Percentiles rank a stretch among this genome's conserved stretches.
Evolutionary conservation across 139 green algal species (phyloP).

Genomic region (Microglena sp.): DNA sequence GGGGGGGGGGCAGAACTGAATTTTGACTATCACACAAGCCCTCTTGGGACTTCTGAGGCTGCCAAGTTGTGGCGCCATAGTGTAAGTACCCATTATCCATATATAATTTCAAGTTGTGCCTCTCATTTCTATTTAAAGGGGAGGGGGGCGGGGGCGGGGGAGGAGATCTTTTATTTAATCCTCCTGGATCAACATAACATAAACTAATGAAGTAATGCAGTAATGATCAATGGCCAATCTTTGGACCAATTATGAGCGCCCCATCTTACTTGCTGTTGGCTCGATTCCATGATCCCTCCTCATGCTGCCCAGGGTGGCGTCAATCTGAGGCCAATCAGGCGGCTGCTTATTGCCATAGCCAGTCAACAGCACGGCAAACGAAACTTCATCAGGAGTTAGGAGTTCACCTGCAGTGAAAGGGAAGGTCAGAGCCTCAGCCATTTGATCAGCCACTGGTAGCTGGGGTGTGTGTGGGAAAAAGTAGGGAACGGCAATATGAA

Average conservation of each 20-base stretch:
- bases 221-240: not conserved
- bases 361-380: constrained; percentile 66
- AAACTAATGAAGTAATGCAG: not conserved
- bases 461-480: too few relatives aligned
- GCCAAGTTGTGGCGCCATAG: too few relatives aligned
- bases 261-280: constrained; percentile 39
- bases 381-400: constrained; percentile 67
- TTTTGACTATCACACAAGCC: too few relatives aligned
- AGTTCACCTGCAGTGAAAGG: constrained; percentile 35
- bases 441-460: too few relatives aligned
- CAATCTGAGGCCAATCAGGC: constrained; percentile 61
- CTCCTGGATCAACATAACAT: not conserved
- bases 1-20: too few relatives aligned
- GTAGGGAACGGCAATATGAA: too few relatives aligned
- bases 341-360: constrained; percentile 56
- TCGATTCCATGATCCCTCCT: constrained; percentile 41
- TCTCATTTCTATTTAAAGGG: too few relatives aligned
- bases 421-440: too few relatives aligned
- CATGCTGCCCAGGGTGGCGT: constrained; percentile 53
- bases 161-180: not conserved
- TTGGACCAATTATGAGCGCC: not conserved
- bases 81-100: too few relatives aligned
- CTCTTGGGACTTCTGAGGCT: too few relatives aligned
- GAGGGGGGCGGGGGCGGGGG: too few relatives aligned
- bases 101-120: too few relatives aligned